These are phyloP conservation scores for Rosa multiflora DNA, from an alignment of 306 rosid genomes.

Conservation along the genomic window DNA sequence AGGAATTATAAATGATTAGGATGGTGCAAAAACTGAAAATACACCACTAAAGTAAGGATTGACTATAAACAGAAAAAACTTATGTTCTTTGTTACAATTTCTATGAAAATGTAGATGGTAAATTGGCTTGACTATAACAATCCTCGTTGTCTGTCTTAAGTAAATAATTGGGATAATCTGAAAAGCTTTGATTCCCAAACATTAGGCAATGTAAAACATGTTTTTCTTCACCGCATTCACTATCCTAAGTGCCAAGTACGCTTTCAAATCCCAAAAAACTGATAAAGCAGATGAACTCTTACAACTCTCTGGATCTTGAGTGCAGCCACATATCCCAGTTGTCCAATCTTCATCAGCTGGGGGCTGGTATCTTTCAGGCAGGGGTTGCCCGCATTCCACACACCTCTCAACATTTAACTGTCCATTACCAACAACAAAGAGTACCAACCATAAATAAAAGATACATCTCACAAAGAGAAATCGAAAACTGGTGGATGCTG, in stretches of 20 bases:
- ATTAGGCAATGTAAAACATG: neutral
- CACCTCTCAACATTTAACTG: constrained; percentile 63
- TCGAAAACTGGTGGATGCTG: neutral
- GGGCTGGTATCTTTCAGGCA: constrained; percentile 72
- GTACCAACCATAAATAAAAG: neutral
- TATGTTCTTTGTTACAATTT: neutral
- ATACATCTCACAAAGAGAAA: neutral
- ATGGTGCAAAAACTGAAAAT: neutral
- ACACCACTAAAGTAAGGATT: neutral
- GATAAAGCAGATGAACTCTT: constrained; percentile 27
- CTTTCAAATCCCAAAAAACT: neutral
- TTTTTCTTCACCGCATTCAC: neutral
- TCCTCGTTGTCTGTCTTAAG: neutral
- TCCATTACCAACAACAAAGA: constrained; percentile 3
- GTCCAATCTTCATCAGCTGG: constrained; percentile 75
- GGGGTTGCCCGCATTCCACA: constrained; percentile 59
- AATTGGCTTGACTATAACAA: neutral
- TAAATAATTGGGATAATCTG: neutral
- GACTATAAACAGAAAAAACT: neutral
- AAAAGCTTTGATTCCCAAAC: neutral
- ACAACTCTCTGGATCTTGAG: constrained; percentile 59
- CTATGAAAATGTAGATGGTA: neutral
- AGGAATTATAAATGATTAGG: constrained; percentile 5
- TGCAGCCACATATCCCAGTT: constrained; percentile 70
- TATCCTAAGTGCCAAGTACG: neutral